Percentiles rank a stretch among this genome's conserved stretches.
These are phyloP conservation scores for Penicillium bialowiezense DNA, from an alignment of 495 filamentous ascomycete genomes.

Conservation along the genomic window DNA sequence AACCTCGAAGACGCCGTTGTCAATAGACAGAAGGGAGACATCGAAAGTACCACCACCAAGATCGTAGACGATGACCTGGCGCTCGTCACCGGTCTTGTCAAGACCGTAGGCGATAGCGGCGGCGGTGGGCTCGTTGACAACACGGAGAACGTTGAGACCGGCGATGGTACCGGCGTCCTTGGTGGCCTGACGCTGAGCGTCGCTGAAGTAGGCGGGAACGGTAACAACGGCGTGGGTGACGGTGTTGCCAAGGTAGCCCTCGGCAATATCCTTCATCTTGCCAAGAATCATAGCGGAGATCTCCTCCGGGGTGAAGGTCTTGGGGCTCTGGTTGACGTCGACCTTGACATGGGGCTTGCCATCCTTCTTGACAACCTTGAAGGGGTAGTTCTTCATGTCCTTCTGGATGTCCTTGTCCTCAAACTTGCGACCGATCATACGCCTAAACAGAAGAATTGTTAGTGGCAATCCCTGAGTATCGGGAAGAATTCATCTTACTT, in stretches of 20 bases:
- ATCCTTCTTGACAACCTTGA: constrained; percentile 77
- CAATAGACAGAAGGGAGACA: constrained; percentile 97
- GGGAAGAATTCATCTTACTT: constrained; percentile 60
- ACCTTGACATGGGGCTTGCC: constrained; percentile 80
- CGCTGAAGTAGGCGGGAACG: constrained; percentile 99
- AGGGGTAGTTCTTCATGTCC: constrained; percentile 89
- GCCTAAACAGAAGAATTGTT: constrained; percentile 51
- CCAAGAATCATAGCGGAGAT: constrained; percentile 83
- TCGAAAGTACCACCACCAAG: constrained; percentile 99
- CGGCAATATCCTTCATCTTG: constrained; percentile 98
- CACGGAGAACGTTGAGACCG: constrained; percentile 94
- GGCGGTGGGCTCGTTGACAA: constrained; percentile 93
- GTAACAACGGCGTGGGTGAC: constrained; percentile 97
- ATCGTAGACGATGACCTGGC: constrained; percentile 95
- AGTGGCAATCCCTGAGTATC: neutral
- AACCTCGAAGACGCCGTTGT: constrained; percentile 97
- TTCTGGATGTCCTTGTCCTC: constrained; percentile 79
- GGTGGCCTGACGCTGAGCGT: constrained; percentile 96
- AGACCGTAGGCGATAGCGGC: constrained; percentile 86
- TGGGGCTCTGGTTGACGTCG: constrained; percentile 67
- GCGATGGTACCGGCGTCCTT: constrained; percentile 96
- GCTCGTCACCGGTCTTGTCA: constrained; percentile 81
- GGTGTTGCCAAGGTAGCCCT: constrained; percentile 89
- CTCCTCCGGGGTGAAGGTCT: constrained; percentile 83
- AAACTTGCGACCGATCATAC: constrained; percentile 87